Evolutionary conservation across 768 basidiomycete genomes (phyloP), one percentile per base, ranked within the genome.

Genomic region (Naganishia antarctica): DNA sequence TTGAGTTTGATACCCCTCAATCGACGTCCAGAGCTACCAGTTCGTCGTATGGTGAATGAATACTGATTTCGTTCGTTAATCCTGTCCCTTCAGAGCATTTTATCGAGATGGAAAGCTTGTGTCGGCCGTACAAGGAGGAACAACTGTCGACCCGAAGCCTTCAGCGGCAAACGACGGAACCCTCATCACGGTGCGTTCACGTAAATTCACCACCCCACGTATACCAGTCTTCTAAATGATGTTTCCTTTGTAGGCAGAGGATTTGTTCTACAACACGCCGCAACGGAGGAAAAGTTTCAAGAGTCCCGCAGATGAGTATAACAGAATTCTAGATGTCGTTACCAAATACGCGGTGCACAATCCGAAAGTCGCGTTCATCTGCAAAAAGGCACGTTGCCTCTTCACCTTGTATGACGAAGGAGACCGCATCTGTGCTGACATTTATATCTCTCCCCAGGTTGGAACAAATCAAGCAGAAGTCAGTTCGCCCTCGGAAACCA

Each of bases 161-260:
- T 88, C 86, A 67, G 94, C 96, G 18, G 92, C 92, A 5, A 96
- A 93, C 70, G 89, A 96, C 62, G 96, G 96, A 2, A 98, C 96
- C 0, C 87, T 85, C 1, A 87, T 98, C 47, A 87, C 83, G 1
- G 93, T 91, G 71, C 58, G 84, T 77, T 32, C 16, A 21, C 15
- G 15, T 8, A 41, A 1, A 18, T 18, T 32, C 3, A 16, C 2
- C 59, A n/a, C n/a, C n/a, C n/a, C n/a, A 15, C 21, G 59, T 26
- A 2, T 32, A 5, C 5, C 6, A 46, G 15, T 40, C 7, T 34
- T 44, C 15, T 13, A 12, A n/a, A n/a, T n/a, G n/a, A n/a, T n/a
- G 43, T 44, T 44, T 5, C 21, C 32, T 45, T n/a, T 41, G 1
- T 68, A 97, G 93, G 91, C 92, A 26, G 91, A 97, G 77, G 89